Conservation (phyloP, 2,329 filamentous ascomycete genomes). For the Claviceps sp. region DNA sequence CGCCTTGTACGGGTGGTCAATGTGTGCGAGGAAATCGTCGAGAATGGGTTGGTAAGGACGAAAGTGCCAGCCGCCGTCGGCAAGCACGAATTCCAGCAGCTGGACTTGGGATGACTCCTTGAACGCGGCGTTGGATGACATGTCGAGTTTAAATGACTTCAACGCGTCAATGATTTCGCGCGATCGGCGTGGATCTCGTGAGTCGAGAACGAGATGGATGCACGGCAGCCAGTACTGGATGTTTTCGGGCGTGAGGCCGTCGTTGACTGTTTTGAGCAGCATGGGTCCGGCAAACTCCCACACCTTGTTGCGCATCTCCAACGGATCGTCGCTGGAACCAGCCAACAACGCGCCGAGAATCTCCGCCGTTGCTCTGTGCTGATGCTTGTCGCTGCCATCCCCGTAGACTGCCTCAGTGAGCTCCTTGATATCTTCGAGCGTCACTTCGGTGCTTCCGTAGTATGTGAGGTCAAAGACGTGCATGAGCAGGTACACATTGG, state of each 20-base stretch:
- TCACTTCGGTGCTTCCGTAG: conserved; percentile 61
- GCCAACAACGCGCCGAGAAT: conserved; percentile 78
- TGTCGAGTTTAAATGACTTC: conserved; percentile 76
- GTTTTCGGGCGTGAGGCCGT: conserved; percentile 89
- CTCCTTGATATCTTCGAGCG: conserved; percentile 78
- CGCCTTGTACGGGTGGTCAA: conserved; percentile 96
- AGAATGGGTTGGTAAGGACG: conserved; percentile 78
- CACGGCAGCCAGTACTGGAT: conserved; percentile 90
- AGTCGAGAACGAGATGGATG: conserved; percentile 75
- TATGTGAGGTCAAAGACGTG: conserved; percentile 86
- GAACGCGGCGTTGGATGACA: conserved; percentile 92
- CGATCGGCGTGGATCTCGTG: conserved; percentile 76
- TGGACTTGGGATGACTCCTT: conserved; percentile 97
- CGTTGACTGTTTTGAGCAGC: conserved; percentile 72
- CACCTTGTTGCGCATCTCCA: conserved; percentile 58
- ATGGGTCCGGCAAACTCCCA: conserved; percentile 90
- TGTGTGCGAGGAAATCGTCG: conserved; percentile 75
- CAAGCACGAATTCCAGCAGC: conserved; percentile 75
- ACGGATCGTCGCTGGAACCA: conserved; percentile 64
- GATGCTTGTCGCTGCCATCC: conserved; percentile 93
- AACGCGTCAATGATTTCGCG: conserved; percentile 79
- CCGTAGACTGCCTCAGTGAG: conserved; percentile 67
- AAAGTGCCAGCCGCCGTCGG: conserved; percentile 92
- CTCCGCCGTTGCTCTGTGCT: conserved; percentile 89
- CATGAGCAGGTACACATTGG: conserved; percentile 73